Percentiles rank a stretch among this genome's conserved stretches.
These are phyloP conservation scores for Phytophthora cajani DNA, from an alignment of 352 stramenopile species.

Conservation along the genomic window DNA sequence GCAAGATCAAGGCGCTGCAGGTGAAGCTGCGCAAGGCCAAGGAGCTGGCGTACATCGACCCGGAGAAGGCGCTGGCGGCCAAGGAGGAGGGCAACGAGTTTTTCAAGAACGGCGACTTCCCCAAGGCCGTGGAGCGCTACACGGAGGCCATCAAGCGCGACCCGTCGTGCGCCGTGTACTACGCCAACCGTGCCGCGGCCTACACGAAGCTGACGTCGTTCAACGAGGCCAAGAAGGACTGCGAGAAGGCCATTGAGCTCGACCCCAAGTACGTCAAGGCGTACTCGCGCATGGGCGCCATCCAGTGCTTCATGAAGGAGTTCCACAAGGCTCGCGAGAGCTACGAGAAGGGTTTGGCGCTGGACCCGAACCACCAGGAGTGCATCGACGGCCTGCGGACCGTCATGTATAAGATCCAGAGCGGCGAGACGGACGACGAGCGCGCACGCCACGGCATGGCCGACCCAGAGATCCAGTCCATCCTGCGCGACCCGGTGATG, in stretches of 20 bases:
- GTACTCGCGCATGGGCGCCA: slow-evolving; percentile 98
- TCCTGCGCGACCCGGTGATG: slow-evolving; percentile 98
- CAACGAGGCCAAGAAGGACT: slow-evolving; percentile 91
- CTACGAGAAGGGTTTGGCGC: slow-evolving; percentile 95
- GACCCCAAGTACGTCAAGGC: slow-evolving; percentile 99
- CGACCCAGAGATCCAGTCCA: slow-evolving; percentile 98
- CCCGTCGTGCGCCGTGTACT: slow-evolving; percentile 97
- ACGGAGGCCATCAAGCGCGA: slow-evolving; percentile 99
- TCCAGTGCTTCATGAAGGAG: slow-evolving; percentile 99
- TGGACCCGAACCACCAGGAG: slow-evolving; percentile 96
- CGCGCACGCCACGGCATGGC: slow-evolving; percentile 97
- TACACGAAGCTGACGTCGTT: slow-evolving; percentile 98
- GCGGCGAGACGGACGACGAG: slow-evolving; percentile 96
- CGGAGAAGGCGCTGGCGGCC: slow-evolving; percentile 96
- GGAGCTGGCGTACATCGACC: slow-evolving; percentile 95
- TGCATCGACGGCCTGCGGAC: slow-evolving; percentile 97
- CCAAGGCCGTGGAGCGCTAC: slow-evolving; percentile 93
- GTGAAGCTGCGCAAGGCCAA: slow-evolving; percentile 96
- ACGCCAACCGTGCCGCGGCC: slow-evolving; percentile 98
- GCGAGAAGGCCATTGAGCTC: slow-evolving; percentile 98
- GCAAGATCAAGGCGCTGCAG: slow-evolving; percentile 95
- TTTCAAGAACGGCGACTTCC: slow-evolving; percentile 97
- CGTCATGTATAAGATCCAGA: slow-evolving; percentile 94
- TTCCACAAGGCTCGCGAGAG: slow-evolving; percentile 98
- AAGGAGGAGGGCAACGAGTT: slow-evolving; percentile 99